Evolutionary conservation across 164 flowering plant genomes (phyloP), one percentile per base, ranked within the genome.

Genomic region (Sextonia rubra): DNA sequence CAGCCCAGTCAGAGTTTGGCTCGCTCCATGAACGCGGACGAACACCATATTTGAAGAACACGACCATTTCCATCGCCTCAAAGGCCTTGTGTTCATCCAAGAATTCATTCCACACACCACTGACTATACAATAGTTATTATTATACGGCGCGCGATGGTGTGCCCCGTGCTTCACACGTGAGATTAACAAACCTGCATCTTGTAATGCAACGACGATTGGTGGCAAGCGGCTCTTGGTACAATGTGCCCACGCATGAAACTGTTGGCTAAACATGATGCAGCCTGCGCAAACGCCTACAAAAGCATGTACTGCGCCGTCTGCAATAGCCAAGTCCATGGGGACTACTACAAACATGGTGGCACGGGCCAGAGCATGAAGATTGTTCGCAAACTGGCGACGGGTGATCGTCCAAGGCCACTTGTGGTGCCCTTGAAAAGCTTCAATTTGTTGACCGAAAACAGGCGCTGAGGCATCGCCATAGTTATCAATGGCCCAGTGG

Each of bases 241-340:
- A 76, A 63, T 91, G 99, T 4, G 99, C 90, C 99, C 99, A 94
- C 2, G 99, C 90, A 69, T 94, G 99, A 58, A 92, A 94, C 75
- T 91, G 99, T 60, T 90, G 99, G 86, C 97, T 88, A 27, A 91
- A 92, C 95, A 94, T 90, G 62, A 91, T 86, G 82, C 92, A 91
- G 5, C 93, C 91, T 0, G 90, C 71, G 72, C 81, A 91, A 22
- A 78, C 72, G 4, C 76, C 85, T 2, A 85, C 86, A 63, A 94
- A 94, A 11, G 84, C 90, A 14, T 77, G 83, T 9, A 82, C 3
- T 0, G 61, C 69, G 3, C 90, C 82, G 37, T 90, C 84, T 25
- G 77, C 52, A 32, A 68, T 66, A 0, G 74, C 12, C 15, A 91
- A 77, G 72, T 85, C 84, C 0, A 91, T 25, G 0, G 97, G 97